These are phyloP conservation scores for Trametes punicea DNA, from an alignment of 768 basidiomycete genomes.

Conservation along the genomic window DNA sequence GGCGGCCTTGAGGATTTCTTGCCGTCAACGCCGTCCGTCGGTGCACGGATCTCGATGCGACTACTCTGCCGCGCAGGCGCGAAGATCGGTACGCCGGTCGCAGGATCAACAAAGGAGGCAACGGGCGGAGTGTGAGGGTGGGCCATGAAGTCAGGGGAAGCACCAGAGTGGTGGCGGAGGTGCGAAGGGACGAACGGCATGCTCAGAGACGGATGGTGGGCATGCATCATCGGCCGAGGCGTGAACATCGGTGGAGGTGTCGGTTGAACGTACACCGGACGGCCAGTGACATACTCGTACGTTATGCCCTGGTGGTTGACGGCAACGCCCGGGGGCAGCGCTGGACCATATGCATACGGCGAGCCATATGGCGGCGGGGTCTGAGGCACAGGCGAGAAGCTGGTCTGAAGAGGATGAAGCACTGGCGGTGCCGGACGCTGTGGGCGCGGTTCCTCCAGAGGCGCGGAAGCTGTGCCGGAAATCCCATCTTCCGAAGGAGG, in stretches of 20 bases:
- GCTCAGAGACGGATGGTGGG: conserved; percentile 45
- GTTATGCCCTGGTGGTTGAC: conserved; percentile 73
- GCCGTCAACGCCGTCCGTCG: conserved; percentile 33
- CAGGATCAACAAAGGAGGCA: conserved; percentile 62
- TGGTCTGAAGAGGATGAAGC: conserved; percentile 43
- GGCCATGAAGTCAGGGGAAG: conserved; percentile 62
- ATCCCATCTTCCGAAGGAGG: conserved; percentile 25
- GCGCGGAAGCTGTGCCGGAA: conserved; percentile 1
- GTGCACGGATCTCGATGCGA: conserved; percentile 74
- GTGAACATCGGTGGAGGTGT: conserved; percentile 60
- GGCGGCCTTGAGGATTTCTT: conserved; percentile 33
- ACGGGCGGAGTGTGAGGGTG: conserved; percentile 60
- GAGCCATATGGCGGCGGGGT: conserved; percentile 64
- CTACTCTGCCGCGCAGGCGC: conserved; percentile 68
- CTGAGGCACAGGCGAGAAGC: conserved; percentile 37
- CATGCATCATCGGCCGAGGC: conserved; percentile 61
- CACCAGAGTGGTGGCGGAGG: conserved; percentile 53
- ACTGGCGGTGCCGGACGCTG: conserved; percentile 35
- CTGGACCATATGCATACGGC: conserved; percentile 56
- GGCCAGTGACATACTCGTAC: conserved; percentile 82
- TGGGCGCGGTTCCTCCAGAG: conserved; percentile 8
- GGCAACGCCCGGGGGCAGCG: conserved; percentile 66
- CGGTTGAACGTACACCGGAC: conserved; percentile 65
- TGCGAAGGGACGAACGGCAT: conserved; percentile 57
- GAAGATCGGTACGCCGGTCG: conserved; percentile 69